Conservation (phyloP, 75 land plant genomes). For the Selaginella moellendorffii region DNA sequence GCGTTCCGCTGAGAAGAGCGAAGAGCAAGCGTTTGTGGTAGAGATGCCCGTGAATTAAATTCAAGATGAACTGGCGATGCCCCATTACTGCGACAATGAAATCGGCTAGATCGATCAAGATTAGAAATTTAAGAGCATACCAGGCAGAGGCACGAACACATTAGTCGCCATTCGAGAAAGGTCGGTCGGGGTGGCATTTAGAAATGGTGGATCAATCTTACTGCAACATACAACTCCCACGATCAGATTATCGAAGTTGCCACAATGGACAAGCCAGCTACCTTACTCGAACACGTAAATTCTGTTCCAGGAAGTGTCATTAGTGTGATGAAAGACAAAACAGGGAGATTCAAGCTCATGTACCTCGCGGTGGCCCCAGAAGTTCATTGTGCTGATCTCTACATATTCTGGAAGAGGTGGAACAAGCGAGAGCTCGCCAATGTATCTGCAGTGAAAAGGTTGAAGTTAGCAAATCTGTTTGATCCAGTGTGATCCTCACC, state of each 20-base stretch:
- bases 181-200: not conserved
- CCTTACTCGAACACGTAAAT: not conserved
- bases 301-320: not conserved
- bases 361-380: constrained; percentile 32
- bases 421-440: constrained; percentile 22
- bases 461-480: not conserved
- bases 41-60: not conserved
- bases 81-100: not conserved
- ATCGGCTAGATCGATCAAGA: no score
- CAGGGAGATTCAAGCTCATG: not conserved
- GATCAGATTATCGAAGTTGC: not conserved
- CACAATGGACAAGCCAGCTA: not conserved
- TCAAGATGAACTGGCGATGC: not conserved
- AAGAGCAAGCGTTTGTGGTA: not conserved
- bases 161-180: not conserved
- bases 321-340: not conserved
- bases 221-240: no score
- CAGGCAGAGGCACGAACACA: not conserved
- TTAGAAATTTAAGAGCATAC: not conserved
- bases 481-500: constrained; percentile 7
- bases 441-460: constrained; percentile 11
- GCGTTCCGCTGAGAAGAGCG: not conserved
- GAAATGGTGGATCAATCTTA: not conserved
- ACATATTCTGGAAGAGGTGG: constrained; percentile 13
- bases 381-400: constrained; percentile 21